Percentiles rank a stretch among this genome's conserved stretches.
These are phyloP conservation scores for Erigeron canadensis DNA, from an alignment of 129 eudicot genomes.

Conservation along the genomic window DNA sequence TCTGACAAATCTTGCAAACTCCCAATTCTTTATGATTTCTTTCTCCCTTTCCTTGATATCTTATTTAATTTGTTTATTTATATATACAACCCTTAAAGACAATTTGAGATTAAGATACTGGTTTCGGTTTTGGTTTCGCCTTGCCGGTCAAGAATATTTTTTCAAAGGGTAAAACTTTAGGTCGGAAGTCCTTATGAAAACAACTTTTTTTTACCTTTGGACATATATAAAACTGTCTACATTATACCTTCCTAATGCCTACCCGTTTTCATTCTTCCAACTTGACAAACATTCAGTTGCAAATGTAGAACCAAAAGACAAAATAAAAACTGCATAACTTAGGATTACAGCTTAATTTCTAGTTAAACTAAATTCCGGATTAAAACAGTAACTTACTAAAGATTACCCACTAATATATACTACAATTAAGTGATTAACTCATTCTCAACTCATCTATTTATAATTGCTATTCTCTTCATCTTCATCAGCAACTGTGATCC, in stretches of 20 bases:
- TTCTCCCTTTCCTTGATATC: neutral
- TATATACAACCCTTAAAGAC: neutral
- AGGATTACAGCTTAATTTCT: conserved; percentile 1
- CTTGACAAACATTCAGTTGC: too few relatives aligned
- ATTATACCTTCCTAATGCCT: too few relatives aligned
- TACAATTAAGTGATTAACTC: conserved; percentile 12
- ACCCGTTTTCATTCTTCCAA: too few relatives aligned
- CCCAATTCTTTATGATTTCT: neutral
- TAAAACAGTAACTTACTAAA: neutral
- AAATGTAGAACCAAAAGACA: too few relatives aligned
- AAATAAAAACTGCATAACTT: neutral
- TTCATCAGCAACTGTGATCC: conserved; percentile 68
- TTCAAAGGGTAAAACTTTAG: too few relatives aligned
- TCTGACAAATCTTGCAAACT: neutral
- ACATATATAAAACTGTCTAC: too few relatives aligned
- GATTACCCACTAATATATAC: neutral
- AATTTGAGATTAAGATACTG: too few relatives aligned
- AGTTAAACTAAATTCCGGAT: conserved; percentile 12
- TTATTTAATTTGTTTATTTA: neutral
- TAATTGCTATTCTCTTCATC: conserved; percentile 63
- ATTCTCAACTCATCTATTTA: conserved; percentile 12
- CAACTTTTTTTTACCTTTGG: too few relatives aligned
- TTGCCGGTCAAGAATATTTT: too few relatives aligned
- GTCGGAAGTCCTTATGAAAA: too few relatives aligned
- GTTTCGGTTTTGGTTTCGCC: too few relatives aligned